Percentiles rank a stretch among this genome's conserved stretches.
phyloP scores from a whole-genome alignment of 2,329 filamentous ascomycete genomes.

The Ophiostoma piceae region DNA sequence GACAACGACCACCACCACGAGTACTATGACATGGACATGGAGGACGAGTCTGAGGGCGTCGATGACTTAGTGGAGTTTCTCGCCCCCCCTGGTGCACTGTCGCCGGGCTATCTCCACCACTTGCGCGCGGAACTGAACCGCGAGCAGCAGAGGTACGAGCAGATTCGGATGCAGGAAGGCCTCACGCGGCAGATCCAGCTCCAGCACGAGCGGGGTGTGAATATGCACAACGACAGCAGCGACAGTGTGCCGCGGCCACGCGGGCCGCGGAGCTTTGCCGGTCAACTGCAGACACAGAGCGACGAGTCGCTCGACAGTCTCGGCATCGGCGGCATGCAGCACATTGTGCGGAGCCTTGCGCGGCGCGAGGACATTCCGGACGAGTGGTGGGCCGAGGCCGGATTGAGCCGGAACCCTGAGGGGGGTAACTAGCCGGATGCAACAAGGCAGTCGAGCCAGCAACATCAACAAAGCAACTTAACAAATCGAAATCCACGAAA shows the following conservation, averaged over 20 bases:
- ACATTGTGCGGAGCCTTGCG: conserved; percentile 65
- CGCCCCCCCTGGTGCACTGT: conserved; percentile 22
- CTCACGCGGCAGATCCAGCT: neutral
- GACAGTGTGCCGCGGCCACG: neutral
- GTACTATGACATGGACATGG: conserved; percentile 48
- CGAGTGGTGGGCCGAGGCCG: conserved; percentile 72
- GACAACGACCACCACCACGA: conserved; percentile 41
- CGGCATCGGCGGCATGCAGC: conserved; percentile 57
- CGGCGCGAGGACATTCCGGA: conserved; percentile 71
- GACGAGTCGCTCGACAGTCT: conserved; percentile 39
- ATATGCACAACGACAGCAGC: neutral
- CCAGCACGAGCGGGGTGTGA: neutral
- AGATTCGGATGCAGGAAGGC: neutral
- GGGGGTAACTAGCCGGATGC: conserved; percentile 20
- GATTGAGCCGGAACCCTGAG: conserved; percentile 55
- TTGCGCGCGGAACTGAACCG: neutral
- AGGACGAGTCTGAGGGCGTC: conserved; percentile 38
- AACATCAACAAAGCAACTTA: no score
- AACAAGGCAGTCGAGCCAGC: no score
- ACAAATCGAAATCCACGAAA: neutral
- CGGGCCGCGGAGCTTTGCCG: neutral
- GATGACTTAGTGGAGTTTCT: conserved; percentile 31
- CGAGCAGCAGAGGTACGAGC: neutral
- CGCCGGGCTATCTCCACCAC: neutral
- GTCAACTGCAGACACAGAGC: neutral